These are phyloP conservation scores for Trypanosoma mega DNA, from an alignment of 208 protist species.

Conservation along the genomic window DNA sequence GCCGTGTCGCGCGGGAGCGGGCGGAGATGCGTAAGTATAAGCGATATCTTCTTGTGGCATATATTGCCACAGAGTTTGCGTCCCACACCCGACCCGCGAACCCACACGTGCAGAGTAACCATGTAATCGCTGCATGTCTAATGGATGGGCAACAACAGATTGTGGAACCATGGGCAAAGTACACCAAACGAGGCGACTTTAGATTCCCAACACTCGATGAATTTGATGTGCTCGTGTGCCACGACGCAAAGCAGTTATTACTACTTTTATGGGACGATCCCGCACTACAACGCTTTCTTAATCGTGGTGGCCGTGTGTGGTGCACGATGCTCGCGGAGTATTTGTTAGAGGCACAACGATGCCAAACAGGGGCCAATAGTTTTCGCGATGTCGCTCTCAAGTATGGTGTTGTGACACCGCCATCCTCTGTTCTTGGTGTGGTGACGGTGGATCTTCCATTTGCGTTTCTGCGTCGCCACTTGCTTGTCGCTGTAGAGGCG, in stretches of 20 bases:
- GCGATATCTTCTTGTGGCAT: conserved; percentile 64
- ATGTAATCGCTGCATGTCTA: conserved; percentile 57
- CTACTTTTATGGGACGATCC: conserved; percentile 56
- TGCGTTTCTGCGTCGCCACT: conserved; percentile 50
- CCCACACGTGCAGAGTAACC: conserved; percentile 52
- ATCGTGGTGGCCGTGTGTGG: conserved; percentile 82
- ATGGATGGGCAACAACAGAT: conserved; percentile 40
- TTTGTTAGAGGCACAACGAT: conserved; percentile 69
- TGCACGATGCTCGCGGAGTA: conserved; percentile 87
- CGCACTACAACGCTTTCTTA: conserved; percentile 63
- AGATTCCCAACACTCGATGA: conserved; percentile 55
- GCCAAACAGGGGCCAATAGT: conserved; percentile 48
- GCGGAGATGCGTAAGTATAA: conserved; percentile 50
- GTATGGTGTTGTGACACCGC: conserved; percentile 57
- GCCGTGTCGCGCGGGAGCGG: conserved; percentile 47
- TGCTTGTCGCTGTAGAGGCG: conserved; percentile 45
- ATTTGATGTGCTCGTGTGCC: conserved; percentile 72
- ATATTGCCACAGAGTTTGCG: conserved; percentile 59
- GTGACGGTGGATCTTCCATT: conserved; percentile 51
- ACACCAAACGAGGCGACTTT: conserved; percentile 50
- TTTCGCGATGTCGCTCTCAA: conserved; percentile 55
- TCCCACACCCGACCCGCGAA: conserved; percentile 60
- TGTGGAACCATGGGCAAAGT: conserved; percentile 72
- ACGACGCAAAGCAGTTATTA: conserved; percentile 76
- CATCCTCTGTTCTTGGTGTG: conserved; percentile 46